Percentiles rank a stretch among this genome's conserved stretches.
Conservation (phyloP, 257 asterid species). For the Solanum pimpinellifolium region DNA sequence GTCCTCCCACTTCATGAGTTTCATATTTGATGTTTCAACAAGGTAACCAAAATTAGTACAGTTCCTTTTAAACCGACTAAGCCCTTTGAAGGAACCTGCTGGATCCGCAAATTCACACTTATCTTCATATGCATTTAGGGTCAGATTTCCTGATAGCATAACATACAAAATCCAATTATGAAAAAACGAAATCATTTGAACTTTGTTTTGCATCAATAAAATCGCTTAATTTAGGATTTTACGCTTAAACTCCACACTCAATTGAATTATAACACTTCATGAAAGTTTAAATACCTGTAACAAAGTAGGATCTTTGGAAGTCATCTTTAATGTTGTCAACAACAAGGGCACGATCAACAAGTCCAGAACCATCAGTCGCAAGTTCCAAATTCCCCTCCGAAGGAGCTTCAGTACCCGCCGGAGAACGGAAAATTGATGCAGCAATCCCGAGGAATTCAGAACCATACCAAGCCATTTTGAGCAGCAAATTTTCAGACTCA, state of each 20-base stretch:
- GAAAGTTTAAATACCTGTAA: constrained; percentile 42
- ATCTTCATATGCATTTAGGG: constrained; percentile 73
- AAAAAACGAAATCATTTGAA: too few species aligned
- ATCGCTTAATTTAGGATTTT: background rate
- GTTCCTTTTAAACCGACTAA: constrained; percentile 69
- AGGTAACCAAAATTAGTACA: constrained; percentile 91
- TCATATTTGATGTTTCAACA: constrained; percentile 63
- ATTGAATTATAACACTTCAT: background rate
- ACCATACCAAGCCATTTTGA: constrained; percentile 78
- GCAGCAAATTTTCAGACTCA: constrained; percentile 53
- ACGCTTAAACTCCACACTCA: background rate
- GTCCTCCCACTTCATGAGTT: constrained; percentile 94
- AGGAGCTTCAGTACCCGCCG: constrained; percentile 13
- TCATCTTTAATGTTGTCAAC: constrained; percentile 63
- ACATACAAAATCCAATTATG: background rate
- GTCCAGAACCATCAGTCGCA: constrained; percentile 39
- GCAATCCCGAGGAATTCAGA: constrained; percentile 85
- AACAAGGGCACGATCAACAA: constrained; percentile 40
- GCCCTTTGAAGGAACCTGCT: constrained; percentile 85
- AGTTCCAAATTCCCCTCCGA: constrained; percentile 23
- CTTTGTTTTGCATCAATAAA: background rate
- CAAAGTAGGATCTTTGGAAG: constrained; percentile 72
- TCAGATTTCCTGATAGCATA: constrained; percentile 46
- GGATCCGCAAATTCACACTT: constrained; percentile 97
- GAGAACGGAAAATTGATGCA: constrained; percentile 67